Evolutionary conservation across 1,284 basidiomycete species (phyloP).

Genomic region (Retiboletus flavoniger): DNA sequence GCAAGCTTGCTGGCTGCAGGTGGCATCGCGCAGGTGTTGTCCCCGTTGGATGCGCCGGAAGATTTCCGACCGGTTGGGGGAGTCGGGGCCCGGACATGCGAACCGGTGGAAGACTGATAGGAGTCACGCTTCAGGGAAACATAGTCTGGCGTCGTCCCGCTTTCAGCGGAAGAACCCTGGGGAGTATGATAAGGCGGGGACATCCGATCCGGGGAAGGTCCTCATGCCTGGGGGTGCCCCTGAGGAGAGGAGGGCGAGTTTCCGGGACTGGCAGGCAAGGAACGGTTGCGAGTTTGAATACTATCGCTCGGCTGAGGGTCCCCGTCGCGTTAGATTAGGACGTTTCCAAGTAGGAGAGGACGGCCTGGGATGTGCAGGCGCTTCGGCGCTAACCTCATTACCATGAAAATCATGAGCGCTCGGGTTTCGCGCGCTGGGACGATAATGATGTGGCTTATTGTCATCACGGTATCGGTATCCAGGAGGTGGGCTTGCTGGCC

Average conservation of each 20-base stretch:
- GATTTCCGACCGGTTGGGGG: constrained; percentile 37
- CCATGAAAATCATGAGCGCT: background rate
- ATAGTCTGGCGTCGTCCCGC: constrained; percentile 44
- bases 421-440: constrained; percentile 1
- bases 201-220: constrained; percentile 49
- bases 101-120: constrained; percentile 31
- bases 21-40: constrained; percentile 43
- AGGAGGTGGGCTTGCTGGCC: constrained; percentile 23
- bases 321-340: constrained; percentile 39
- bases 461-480: constrained; percentile 11
- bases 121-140: constrained; percentile 52
- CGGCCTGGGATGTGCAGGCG: constrained; percentile 1
- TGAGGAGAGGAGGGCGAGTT: constrained; percentile 46
- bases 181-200: constrained; percentile 56
- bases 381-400: constrained; percentile 11
- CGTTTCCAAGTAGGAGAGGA: constrained; percentile 15
- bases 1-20: constrained; percentile 43
- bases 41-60: constrained; percentile 34
- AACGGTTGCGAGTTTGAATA: constrained; percentile 49
- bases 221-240: constrained; percentile 34
- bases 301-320: constrained; percentile 50
- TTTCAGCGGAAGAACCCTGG: constrained; percentile 51
- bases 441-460: constrained; percentile 2
- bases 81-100: constrained; percentile 31
- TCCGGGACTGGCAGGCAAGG: constrained; percentile 39